Base-by-base conservation (phyloP, 768 basidiomycete genomes). In the Guyanaporus albipodus region DNA sequence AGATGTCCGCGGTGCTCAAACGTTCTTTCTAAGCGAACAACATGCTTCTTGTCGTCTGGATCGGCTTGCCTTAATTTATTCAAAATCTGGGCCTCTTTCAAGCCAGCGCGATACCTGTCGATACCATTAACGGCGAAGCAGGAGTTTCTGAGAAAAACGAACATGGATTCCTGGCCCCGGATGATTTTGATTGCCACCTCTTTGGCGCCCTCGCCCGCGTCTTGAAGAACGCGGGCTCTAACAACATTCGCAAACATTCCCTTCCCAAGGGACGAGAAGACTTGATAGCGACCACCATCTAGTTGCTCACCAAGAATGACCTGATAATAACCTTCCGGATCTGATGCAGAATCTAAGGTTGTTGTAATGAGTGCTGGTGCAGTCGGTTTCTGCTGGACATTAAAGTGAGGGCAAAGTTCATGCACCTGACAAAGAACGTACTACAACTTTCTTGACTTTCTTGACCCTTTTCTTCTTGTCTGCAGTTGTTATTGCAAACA, bases 241-340 rank as follows among this genome's bases (percentile, higher is more conserved):
- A 97, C 92, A 40, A 99, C 96, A 46, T 90, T 91, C 38, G 93
- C 92, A 64, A 98, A 99, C 95, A 99, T 99, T 38, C 96, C 96
- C 64, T 95, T 94, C 15, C 96, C 96, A n/a, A 98, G 74, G 38
- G 82, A 89, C 38, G 91, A 91, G 55, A 88, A 93, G 9, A 99
- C 91, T 64, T 96, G 91, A 63, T 98, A 99, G 33, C 87, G 80
- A 6, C 90, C 93, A 22, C 84, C 80, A 59, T 96, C 94, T 15
- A 99, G 74, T 49, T 91, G 84, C 68, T 99, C 96, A 35, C 95
- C 96, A 14, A 97, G 80, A 42, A 94, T 91, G 42, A 96, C 80
- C 48, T 83, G 82, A 63, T 98, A 99, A 66, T 98, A 98, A 1
- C 96, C 96, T 68, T 99, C 96, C 0, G 87, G 63, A 67, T 98